Evolutionary conservation across 2,329 filamentous ascomycete species (phyloP).

Genomic region (Trichoderma koningii): DNA sequence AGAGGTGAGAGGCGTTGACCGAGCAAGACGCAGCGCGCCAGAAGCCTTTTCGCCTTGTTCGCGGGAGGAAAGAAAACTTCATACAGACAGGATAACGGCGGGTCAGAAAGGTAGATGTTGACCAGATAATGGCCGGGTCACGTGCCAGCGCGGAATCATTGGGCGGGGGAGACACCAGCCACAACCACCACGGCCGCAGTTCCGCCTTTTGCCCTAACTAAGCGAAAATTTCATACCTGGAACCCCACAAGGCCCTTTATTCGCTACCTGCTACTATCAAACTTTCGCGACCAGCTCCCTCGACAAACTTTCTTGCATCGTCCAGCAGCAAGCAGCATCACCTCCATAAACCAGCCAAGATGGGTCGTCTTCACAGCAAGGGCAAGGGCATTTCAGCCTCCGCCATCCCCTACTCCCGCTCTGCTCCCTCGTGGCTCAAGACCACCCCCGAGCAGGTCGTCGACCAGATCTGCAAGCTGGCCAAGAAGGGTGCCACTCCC

Average conservation of each 20-base stretch:
- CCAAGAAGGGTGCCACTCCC: conserved; percentile 97
- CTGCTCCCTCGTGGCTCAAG: conserved; percentile 93
- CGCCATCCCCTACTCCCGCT: conserved; percentile 95
- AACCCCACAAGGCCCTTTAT: conserved; percentile 42
- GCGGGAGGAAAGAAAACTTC: not conserved
- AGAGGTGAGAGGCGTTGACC: not conserved
- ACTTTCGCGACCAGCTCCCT: conserved; percentile 33
- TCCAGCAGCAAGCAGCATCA: conserved; percentile 35
- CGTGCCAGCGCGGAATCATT: conserved; percentile 1
- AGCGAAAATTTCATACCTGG: conserved; percentile 45
- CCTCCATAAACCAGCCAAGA: conserved; percentile 56
- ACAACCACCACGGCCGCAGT: conserved; percentile 5
- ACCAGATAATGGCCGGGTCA: conserved; percentile 2
- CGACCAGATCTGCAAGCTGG: conserved; percentile 98
- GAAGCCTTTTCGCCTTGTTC: not conserved
- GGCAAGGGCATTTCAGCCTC: conserved; percentile 99
- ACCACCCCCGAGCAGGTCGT: conserved; percentile 97
- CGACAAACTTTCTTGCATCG: conserved; percentile 37
- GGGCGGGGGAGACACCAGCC: not conserved
- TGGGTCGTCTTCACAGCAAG: conserved; percentile 99
- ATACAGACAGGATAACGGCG: not conserved
- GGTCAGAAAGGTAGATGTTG: conserved; percentile 8
- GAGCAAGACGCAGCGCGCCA: not conserved
- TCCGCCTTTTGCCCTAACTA: conserved; percentile 48
- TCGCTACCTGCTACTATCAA: conserved; percentile 31